Conservation (phyloP, 2,329 filamentous ascomycete genomes). For the Metarhizium robertsii region DNA sequence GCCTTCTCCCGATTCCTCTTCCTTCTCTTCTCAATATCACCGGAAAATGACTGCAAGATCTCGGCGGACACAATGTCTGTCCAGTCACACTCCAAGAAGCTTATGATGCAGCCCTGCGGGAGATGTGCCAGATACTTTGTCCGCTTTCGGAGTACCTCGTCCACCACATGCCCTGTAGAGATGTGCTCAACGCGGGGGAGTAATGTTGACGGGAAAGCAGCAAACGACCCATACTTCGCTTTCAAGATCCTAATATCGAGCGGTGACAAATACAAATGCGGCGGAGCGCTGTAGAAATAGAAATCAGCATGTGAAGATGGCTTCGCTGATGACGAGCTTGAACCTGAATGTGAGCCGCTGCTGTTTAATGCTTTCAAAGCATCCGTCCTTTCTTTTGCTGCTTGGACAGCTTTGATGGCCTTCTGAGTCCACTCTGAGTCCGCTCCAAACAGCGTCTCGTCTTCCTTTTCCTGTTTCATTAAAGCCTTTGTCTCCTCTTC, state of each 20-base stretch:
- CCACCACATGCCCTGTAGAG: slow-evolving; percentile 77
- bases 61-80: slow-evolving; percentile 74
- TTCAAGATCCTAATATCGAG: slow-evolving; percentile 90
- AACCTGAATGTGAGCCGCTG: slow-evolving; percentile 7
- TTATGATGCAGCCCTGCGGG: slow-evolving; percentile 83
- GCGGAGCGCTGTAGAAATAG: slow-evolving; percentile 80
- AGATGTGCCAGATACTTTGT: slow-evolving; percentile 83
- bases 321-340: slow-evolving; percentile 6
- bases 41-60: slow-evolving; percentile 64
- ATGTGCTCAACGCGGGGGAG: slow-evolving; percentile 83
- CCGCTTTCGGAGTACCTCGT: slow-evolving; percentile 73
- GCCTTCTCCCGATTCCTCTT: slow-evolving; percentile 78
- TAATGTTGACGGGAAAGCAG: slow-evolving; percentile 74
- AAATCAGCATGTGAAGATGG: slow-evolving; percentile 44
- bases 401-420: slow-evolving; percentile 64
- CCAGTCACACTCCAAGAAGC: slow-evolving; percentile 91
- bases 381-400: slow-evolving; percentile 64
- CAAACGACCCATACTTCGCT: slow-evolving; percentile 76
- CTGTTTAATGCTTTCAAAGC: slow-evolving; percentile 27
- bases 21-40: slow-evolving; percentile 66
- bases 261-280: slow-evolving; percentile 82
- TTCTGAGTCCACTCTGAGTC: slow-evolving; percentile 89
- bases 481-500: slow-evolving; percentile 71
- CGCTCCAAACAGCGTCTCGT: slow-evolving; percentile 84
- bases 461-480: slow-evolving; percentile 69